Conservation (phyloP, 495 filamentous ascomycete species). For the Aspergillus saccharolyticus region DNA sequence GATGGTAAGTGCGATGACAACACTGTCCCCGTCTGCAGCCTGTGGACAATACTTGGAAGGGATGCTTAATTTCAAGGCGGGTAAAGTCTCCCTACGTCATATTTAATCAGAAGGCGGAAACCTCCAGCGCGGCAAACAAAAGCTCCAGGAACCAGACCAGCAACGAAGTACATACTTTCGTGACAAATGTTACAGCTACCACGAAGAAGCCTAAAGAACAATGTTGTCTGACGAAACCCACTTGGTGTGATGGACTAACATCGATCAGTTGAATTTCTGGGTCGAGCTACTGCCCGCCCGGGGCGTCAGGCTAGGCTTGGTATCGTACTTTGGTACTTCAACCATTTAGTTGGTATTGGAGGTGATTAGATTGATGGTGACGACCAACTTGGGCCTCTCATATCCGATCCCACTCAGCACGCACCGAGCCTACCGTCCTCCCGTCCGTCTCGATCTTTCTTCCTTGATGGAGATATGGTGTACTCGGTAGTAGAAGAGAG, state of each 20-base stretch:
- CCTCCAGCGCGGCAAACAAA: not conserved
- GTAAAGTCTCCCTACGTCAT: not conserved
- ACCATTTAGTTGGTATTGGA: not conserved
- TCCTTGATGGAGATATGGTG: not conserved
- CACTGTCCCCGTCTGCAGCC: slow-evolving; percentile 3
- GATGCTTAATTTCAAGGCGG: not conserved
- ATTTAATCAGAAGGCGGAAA: not conserved
- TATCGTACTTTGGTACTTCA: not conserved
- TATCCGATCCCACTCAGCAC: not conserved
- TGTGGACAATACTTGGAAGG: not conserved
- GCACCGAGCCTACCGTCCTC: not conserved
- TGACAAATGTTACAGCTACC: not conserved
- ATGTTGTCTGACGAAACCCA: not conserved
- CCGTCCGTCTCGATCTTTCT: no score
- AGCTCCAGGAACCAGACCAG: not conserved
- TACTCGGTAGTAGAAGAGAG: not conserved
- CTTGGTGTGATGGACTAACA: slow-evolving; percentile 1
- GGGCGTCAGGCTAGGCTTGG: not conserved
- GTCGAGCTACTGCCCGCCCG: not conserved
- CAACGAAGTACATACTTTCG: not conserved
- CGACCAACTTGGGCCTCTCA: not conserved
- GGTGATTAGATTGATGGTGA: not conserved
- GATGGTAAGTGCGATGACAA: not conserved
- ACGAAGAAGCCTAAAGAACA: not conserved
- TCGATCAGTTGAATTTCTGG: slow-evolving; percentile 2